phyloP scores from a whole-genome alignment of 805 yeast genomes.

The Millerozyma miso region DNA sequence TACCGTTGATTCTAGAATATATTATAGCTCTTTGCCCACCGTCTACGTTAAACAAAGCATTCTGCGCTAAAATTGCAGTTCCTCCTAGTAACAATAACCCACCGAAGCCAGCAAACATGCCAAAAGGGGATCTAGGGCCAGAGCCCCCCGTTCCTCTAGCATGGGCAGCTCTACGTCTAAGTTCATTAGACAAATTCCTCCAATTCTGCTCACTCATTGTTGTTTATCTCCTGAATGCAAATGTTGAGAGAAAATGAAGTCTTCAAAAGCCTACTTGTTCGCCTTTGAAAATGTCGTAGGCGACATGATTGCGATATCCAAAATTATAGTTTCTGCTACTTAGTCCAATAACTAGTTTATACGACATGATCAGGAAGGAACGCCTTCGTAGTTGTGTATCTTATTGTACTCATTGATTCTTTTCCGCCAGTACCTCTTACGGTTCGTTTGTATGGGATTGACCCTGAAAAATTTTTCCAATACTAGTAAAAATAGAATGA shows the following conservation, averaged over 20 bases:
- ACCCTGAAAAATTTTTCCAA: constrained; percentile 49
- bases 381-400: constrained; percentile 76
- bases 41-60: constrained; percentile 63
- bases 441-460: constrained; percentile 68
- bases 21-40: constrained; percentile 99
- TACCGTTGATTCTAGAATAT: constrained; percentile 83
- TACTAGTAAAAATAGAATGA: constrained; percentile 48
- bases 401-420: constrained; percentile 50
- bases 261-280: background rate
- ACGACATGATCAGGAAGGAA: constrained; percentile 54
- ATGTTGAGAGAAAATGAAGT: background rate
- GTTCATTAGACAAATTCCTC: constrained; percentile 38
- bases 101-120: constrained; percentile 39
- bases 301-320: background rate
- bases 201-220: constrained; percentile 41
- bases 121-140: constrained; percentile 26
- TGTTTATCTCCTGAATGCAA: background rate
- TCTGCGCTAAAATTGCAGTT: constrained; percentile 35
- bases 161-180: constrained; percentile 36
- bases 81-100: constrained; percentile 40
- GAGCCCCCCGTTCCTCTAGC: constrained; percentile 27
- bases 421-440: constrained; percentile 61
- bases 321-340: too few relatives aligned
- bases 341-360: too few relatives aligned
- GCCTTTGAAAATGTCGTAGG: constrained; percentile 4